Evolutionary conservation across 1,284 basidiomycete species (phyloP).

Genomic region (Rhodotorula sp.): DNA sequence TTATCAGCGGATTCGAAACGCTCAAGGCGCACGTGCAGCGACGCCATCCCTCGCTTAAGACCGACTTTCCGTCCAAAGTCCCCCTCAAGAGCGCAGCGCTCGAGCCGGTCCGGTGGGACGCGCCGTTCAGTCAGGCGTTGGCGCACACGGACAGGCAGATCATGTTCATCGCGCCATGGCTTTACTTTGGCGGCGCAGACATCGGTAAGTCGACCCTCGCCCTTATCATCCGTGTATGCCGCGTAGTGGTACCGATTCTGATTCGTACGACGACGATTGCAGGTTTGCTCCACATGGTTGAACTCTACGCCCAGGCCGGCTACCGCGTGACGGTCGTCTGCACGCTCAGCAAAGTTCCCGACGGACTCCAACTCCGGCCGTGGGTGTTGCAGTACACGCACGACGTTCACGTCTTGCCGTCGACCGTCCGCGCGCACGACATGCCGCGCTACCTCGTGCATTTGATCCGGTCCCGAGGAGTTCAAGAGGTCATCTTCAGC

Average conservation of each 20-base stretch:
- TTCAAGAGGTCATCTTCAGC: conserved; percentile 31
- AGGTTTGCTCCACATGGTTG: conserved; percentile 38
- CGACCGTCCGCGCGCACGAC: conserved; percentile 34
- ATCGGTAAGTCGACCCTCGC: conserved; percentile 12
- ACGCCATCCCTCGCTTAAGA: conserved; percentile 23
- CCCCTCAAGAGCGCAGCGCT: conserved; percentile 25
- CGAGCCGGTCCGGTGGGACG: conserved; percentile 32
- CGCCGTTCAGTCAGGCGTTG: conserved; percentile 27
- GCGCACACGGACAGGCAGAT: conserved; percentile 31
- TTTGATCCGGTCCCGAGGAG: conserved; percentile 27
- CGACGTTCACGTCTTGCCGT: conserved; percentile 38
- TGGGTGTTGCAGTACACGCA: conserved; percentile 40
- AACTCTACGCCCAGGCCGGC: conserved; percentile 34
- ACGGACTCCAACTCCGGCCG: conserved; percentile 37
- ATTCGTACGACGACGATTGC: neutral
- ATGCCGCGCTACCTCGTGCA: conserved; percentile 39
- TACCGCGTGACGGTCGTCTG: conserved; percentile 39
- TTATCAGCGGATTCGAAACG: conserved; percentile 24
- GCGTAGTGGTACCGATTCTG: neutral
- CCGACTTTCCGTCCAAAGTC: conserved; percentile 19
- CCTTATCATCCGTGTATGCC: accelerated
- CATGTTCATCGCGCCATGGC: conserved; percentile 38
- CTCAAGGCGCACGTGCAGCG: conserved; percentile 29
- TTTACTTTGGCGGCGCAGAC: conserved; percentile 37
- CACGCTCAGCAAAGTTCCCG: conserved; percentile 36